phyloP scores from a whole-genome alignment of 2,329 filamentous ascomycete species.

The Graphium sp. region DNA sequence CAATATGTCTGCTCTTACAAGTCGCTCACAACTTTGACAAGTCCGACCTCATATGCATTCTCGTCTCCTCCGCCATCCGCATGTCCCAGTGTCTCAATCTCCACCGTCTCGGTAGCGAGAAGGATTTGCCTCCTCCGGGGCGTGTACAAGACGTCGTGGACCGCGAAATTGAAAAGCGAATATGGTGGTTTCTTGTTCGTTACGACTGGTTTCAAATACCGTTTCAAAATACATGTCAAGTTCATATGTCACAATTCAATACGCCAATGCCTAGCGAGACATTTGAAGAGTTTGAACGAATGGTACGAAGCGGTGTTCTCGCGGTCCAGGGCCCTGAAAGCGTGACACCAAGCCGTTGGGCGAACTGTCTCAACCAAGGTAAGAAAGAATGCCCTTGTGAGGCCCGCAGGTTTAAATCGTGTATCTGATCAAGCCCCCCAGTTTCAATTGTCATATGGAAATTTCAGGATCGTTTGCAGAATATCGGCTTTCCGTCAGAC shows the following conservation, averaged over 20 bases:
- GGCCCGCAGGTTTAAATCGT: not conserved
- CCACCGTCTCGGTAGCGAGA: too few relatives aligned
- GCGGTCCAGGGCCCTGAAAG: not conserved
- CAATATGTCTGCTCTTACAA: too few relatives aligned
- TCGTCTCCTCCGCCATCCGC: not conserved
- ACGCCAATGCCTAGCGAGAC: not conserved
- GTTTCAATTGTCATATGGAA: not conserved
- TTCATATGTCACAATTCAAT: not conserved
- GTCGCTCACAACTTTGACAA: not conserved
- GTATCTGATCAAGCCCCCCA: not conserved
- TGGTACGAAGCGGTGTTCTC: not conserved
- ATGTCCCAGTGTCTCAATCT: constrained; percentile 1
- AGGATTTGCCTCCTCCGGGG: too few relatives aligned
- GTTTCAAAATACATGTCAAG: not conserved
- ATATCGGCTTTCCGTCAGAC: not conserved
- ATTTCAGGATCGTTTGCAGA: not conserved
- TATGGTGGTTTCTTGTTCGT: not conserved
- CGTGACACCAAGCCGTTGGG: not conserved
- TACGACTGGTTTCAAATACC: constrained; percentile 1
- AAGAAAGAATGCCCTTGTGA: not conserved
- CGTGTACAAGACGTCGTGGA: not conserved
- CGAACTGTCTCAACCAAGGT: not conserved
- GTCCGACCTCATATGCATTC: constrained; percentile 1
- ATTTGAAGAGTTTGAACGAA: not conserved
- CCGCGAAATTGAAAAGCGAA: not conserved